A percentile compares a stretch with the other conserved stretches of the same genome.
These are phyloP conservation scores for Colletotrichum liaoningense DNA, from an alignment of 2,329 filamentous ascomycete species.

Conservation along the genomic window DNA sequence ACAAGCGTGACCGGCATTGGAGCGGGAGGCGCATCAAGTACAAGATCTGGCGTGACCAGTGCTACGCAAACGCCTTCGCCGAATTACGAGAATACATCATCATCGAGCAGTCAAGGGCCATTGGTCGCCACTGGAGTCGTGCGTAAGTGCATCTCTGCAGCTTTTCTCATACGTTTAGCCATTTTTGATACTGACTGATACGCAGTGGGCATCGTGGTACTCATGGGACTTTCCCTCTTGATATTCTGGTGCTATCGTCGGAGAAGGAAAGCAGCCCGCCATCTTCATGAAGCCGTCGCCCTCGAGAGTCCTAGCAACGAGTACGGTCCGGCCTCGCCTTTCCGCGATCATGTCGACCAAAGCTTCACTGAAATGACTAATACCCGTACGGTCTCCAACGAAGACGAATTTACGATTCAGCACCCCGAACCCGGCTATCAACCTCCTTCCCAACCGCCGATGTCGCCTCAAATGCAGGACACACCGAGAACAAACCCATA, in stretches of 20 bases:
- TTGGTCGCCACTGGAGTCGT: conserved; percentile 25
- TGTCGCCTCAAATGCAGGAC: background rate
- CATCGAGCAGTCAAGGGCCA: background rate
- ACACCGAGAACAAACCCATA: background rate
- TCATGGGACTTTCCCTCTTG: conserved; percentile 23
- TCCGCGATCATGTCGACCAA: background rate
- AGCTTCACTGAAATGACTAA: background rate
- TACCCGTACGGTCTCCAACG: background rate
- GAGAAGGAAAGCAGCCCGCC: conserved; percentile 2
- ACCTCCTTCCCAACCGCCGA: background rate
- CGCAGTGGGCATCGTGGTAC: conserved; percentile 15
- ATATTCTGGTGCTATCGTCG: conserved; percentile 29
- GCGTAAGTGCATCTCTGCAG: background rate
- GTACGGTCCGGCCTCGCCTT: background rate
- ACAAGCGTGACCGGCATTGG: background rate
- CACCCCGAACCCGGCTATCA: background rate
- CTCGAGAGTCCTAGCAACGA: conserved; percentile 4
- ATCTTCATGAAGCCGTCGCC: conserved; percentile 2
- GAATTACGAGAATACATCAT: background rate
- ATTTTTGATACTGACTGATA: background rate
- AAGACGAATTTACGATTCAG: conserved; percentile 1
- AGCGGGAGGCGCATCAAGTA: background rate
- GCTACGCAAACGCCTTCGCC: background rate
- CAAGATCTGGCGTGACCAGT: background rate
- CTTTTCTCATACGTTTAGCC: background rate